Conservation (phyloP, 2,329 filamentous ascomycete genomes). For the Huntiella moniliformis region DNA sequence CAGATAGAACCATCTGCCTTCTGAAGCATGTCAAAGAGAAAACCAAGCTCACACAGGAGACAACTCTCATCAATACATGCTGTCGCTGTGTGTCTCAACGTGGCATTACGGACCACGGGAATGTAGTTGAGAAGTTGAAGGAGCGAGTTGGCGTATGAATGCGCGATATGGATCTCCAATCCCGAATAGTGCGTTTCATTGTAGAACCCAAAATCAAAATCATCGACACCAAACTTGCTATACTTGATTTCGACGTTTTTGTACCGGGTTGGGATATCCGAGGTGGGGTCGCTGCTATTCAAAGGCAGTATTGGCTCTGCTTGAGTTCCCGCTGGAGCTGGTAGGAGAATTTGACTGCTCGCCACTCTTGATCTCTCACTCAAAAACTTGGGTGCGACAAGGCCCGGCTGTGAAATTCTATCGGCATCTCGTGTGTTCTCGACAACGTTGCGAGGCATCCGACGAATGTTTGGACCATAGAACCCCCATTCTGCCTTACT, state of each 20-base stretch:
- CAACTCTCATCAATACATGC: conserved; percentile 69
- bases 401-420: conserved; percentile 38
- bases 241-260: conserved; percentile 95
- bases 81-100: conserved; percentile 73
- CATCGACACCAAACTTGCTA: conserved; percentile 96
- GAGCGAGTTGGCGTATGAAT: conserved; percentile 87
- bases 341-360: conserved; percentile 24
- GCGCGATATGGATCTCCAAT: conserved; percentile 86
- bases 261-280: conserved; percentile 76
- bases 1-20: conserved; percentile 89
- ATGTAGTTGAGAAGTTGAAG: conserved; percentile 86
- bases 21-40: conserved; percentile 92
- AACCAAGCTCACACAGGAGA: conserved; percentile 83
- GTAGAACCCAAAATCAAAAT: conserved; percentile 96
- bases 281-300: conserved; percentile 25
- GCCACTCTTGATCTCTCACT: conserved; percentile 76
- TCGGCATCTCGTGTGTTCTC: conserved; percentile 53
- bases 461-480: conserved; percentile 59
- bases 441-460: conserved; percentile 60
- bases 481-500: conserved; percentile 56
- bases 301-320: no score
- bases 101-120: conserved; percentile 68
- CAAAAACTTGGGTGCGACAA: conserved; percentile 71
- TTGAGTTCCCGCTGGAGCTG: conserved; percentile 16
- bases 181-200: conserved; percentile 87